Evolutionary conservation across 768 basidiomycete species (phyloP).

Genomic region (Boletus coccyginus): DNA sequence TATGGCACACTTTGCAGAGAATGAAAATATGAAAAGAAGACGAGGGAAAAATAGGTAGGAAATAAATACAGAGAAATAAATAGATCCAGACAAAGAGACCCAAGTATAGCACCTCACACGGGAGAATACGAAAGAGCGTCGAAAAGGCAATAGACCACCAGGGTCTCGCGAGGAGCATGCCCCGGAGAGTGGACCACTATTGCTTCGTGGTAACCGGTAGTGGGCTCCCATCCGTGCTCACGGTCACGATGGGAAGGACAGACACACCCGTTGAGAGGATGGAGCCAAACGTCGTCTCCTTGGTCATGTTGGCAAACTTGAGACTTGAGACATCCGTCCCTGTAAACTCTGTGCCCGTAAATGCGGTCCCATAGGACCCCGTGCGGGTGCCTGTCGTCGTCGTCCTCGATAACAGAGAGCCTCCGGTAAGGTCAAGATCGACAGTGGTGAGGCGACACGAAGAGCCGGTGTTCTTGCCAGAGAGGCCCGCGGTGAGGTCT

Average conservation of each 20-base stretch:
- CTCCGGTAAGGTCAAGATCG: slow-evolving; percentile 17
- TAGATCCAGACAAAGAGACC: neutral
- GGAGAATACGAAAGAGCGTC: too few relatives aligned
- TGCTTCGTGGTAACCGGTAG: neutral
- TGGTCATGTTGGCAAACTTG: neutral
- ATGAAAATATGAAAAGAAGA: neutral
- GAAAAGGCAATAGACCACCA: neutral
- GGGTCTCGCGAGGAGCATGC: neutral
- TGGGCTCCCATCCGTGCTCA: neutral
- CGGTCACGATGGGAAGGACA: neutral
- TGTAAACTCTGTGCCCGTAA: neutral
- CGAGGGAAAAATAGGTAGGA: too few relatives aligned
- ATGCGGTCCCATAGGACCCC: neutral
- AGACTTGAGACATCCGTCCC: slow-evolving; percentile 8
- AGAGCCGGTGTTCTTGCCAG: neutral
- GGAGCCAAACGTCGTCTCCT: slow-evolving; percentile 3
- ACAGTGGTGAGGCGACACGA: slow-evolving; percentile 25
- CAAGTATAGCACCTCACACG: too few relatives aligned
- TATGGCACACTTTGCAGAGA: neutral
- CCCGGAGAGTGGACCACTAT: neutral
- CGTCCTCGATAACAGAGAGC: neutral
- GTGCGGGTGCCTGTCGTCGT: neutral
- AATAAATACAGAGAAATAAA: too few relatives aligned
- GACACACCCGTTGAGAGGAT: neutral
- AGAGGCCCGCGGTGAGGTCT: slow-evolving; percentile 9